Base-by-base conservation (phyloP, 2,329 filamentous ascomycete genomes). In the Aspergillus oerlinghausenensis region DNA sequence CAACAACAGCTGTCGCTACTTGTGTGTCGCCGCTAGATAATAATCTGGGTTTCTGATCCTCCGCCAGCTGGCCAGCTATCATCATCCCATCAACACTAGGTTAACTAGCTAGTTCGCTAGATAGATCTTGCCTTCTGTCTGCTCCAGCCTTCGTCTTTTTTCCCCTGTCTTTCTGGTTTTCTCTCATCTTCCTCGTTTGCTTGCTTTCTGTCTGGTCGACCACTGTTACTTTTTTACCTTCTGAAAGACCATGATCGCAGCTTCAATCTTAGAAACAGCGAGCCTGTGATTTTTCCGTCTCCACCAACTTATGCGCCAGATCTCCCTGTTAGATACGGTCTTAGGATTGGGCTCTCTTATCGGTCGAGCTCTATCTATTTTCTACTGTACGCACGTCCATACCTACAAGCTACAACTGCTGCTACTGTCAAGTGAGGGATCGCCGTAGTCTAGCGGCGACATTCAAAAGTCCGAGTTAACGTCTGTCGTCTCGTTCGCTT, bases 61-160 rank as follows among this genome's bases (percentile, higher is more conserved):
- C 14, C 14, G 32, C 32, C 14, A 38, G 32, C 32, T 38, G 32
- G 32, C 32, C 14, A 14, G 32, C 32, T 17, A 38, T 38, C 32
- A 38, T 38, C 32, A 38, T 38, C 42, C 42, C 42, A 52, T 42
- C 40, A 47, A 50, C 47, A 53, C 45, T 51, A 25, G 32, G 32
- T 38, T 6, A 14, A 38, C 32, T 38, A 38, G 32, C 32, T 25
- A 42, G 52, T 42, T 51, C 48, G 53, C 42, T 51, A 50, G 53
- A 45, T 54, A 45, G 19, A 43, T 29, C 42, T 29, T 54, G 43
- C 43, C 21, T 55, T 21, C 28, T 23, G 29, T 52, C 42, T 48
- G 49, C 52, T 57, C 66, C 67, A 68, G 66, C 66, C 66, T 65
- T 69, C 59, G 35, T 55, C 55, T 62, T 64, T 63, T 62, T 50